Percentiles rank a stretch among this genome's conserved stretches.
Evolutionary conservation across 768 basidiomycete species (phyloP).

Genomic region (Termitomyces sp.): DNA sequence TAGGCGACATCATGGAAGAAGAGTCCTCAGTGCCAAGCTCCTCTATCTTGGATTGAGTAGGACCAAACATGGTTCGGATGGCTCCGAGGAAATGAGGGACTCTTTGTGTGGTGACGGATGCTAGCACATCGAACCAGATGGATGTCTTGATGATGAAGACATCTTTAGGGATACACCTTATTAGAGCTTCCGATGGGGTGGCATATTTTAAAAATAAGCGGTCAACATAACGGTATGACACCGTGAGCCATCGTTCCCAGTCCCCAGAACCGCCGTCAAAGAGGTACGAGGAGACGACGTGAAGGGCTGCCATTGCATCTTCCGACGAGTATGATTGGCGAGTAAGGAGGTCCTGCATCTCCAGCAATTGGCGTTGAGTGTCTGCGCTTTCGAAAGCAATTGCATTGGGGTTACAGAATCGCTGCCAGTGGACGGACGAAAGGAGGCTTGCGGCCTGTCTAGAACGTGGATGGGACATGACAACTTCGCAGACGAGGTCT

Average conservation of each 20-base stretch:
- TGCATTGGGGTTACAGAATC: conserved; percentile 18
- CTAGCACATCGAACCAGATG: conserved; percentile 86
- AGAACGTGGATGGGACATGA: conserved; percentile 42
- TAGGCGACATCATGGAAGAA: conserved; percentile 75
- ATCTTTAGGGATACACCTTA: conserved; percentile 43
- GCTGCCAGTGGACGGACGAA: conserved; percentile 49
- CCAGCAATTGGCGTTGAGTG: conserved; percentile 20
- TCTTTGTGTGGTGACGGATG: conserved; percentile 64
- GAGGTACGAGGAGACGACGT: conserved; percentile 71
- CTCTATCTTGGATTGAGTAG: conserved; percentile 36
- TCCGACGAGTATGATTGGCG: conserved; percentile 41
- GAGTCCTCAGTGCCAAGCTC: conserved; percentile 26
- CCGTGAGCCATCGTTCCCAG: conserved; percentile 65
- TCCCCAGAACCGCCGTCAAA: conserved; percentile 72
- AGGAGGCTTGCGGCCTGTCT: conserved; percentile 61
- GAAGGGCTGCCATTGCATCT: conserved; percentile 77
- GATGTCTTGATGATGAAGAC: conserved; percentile 80
- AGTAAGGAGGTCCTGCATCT: conserved; percentile 21
- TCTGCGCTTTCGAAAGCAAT: conserved; percentile 23
- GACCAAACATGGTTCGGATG: conserved; percentile 56
- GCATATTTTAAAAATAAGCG: conserved; percentile 36
- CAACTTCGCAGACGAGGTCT: conserved; percentile 46
- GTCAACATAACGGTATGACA: conserved; percentile 57
- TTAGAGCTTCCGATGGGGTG: conserved; percentile 43
- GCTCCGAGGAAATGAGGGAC: conserved; percentile 53